These are phyloP conservation scores for Colletotrichum euphorbiae DNA, from an alignment of 2,329 filamentous ascomycete genomes.

Conservation along the genomic window DNA sequence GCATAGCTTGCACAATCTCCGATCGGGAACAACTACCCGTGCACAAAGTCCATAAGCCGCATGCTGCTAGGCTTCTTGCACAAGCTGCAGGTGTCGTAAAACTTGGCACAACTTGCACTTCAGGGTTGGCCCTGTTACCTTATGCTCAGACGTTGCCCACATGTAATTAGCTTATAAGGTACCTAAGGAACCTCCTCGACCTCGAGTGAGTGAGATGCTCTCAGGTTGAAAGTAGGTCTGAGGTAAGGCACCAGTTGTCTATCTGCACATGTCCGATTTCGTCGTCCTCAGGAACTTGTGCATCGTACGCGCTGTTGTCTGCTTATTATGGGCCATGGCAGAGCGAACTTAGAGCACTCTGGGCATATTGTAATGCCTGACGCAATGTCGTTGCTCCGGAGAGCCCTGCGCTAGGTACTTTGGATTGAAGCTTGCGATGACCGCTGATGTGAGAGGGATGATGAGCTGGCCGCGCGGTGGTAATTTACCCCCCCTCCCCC, in stretches of 20 bases:
- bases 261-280: conserved; percentile 6
- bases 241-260: conserved; percentile 26
- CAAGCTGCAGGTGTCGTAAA: conserved; percentile 36
- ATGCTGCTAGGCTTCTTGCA: conserved; percentile 23
- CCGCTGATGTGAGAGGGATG: neutral
- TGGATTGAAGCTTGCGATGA: neutral
- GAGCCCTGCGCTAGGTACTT: neutral
- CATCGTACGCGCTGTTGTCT: neutral
- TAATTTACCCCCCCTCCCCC: too few species aligned
- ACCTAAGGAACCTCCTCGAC: too few species aligned
- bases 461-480: neutral
- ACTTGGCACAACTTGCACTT: conserved; percentile 6
- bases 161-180: too few species aligned
- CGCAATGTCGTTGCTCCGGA: neutral
- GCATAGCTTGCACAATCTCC: conserved; percentile 6
- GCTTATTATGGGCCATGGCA: conserved; percentile 3
- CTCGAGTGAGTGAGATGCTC: too few species aligned
- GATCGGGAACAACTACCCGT: neutral
- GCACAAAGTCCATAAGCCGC: conserved; percentile 26
- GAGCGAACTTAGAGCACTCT: neutral
- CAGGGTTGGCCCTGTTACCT: conserved; percentile 27
- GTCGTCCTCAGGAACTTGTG: neutral
- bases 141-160: conserved; percentile 15
- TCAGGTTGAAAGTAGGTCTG: neutral
- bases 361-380: conserved; percentile 12